Evolutionary conservation across 495 filamentous ascomycete species (phyloP), one percentile per base, ranked within the genome.

Genomic region (Chaetomium fimeti): DNA sequence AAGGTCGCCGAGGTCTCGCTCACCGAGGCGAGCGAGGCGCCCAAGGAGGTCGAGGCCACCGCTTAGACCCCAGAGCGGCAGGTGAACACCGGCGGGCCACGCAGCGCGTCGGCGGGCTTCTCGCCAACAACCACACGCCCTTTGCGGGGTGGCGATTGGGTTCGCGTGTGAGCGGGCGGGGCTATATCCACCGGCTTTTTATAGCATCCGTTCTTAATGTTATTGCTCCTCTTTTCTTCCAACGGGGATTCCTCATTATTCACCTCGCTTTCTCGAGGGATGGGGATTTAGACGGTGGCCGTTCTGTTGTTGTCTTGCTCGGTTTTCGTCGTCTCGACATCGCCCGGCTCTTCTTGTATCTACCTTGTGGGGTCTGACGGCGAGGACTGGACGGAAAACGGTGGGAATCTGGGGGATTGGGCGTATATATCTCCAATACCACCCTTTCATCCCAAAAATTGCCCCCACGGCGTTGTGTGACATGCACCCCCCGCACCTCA

Each of bases 31-130:
- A 29, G 27, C 51, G 51, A 53, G 45, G 57, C 57, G 15, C 43
- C 40, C 29, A 38, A 61, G 59, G 59, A 57, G 52, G 59, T 53
- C 18, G 57, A 65, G 63, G 57, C 57, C 24, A 48, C 57, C 22
- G 63, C 62, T 4, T 65, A 65, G 28, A 13, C 48, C n/a, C 1
- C 1, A 18, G 55, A 24, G 52, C n/a, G 18, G 32, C 3, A n/a
- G 18, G 13, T 13, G 20, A 36, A 16, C 49, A 27, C 49, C 12
- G 4, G 24, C 8, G 25, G 28, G 27, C 28, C 48, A 11, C 22
- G n/a, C 25, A 55, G 32, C 8, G 16, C 24, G 8, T 32, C 18
- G 52, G 32, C 52, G 2, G 20, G 12, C 3, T 3, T 24, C 28
- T 11, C 15, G 11, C 28, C 28, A 55, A 15, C 28, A 29, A 29